Evolutionary conservation across 2,329 filamentous ascomycete species (phyloP).

Genomic region (Aspergillus ochraceus): DNA sequence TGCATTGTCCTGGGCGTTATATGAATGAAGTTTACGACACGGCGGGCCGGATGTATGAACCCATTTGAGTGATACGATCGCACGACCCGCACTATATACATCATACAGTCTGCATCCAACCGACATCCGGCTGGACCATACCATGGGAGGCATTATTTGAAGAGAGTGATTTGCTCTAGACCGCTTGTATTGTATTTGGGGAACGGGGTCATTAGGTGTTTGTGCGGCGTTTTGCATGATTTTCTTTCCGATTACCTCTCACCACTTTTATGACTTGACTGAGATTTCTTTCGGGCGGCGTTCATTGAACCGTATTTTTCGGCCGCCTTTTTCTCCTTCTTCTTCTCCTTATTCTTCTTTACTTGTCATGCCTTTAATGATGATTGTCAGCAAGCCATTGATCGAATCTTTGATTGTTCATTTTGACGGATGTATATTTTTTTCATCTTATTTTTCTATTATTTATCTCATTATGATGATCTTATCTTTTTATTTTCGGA

Average conservation of each 20-base stretch:
- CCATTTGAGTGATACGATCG: slow-evolving; percentile 8
- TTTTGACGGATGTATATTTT: slow-evolving; percentile 18
- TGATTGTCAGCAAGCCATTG: slow-evolving; percentile 19
- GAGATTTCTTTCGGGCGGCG: not conserved
- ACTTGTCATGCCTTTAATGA: slow-evolving; percentile 18
- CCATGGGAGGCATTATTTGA: slow-evolving; percentile 14
- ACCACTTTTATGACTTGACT: not conserved
- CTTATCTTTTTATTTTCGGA: slow-evolving; percentile 19
- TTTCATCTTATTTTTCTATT: slow-evolving; percentile 7
- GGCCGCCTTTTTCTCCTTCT: slow-evolving; percentile 13
- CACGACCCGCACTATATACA: slow-evolving; percentile 2
- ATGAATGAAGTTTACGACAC: slow-evolving; percentile 28
- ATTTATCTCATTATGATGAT: slow-evolving; percentile 7
- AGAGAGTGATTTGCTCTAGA: slow-evolving; percentile 21
- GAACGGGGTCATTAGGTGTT: slow-evolving; percentile 19
- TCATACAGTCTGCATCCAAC: slow-evolving; percentile 13
- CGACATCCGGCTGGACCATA: slow-evolving; percentile 16
- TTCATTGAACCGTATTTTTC: slow-evolving; percentile 17
- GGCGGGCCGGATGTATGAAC: slow-evolving; percentile 35
- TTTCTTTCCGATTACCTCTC: slow-evolving; percentile 7
- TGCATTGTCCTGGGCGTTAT: slow-evolving; percentile 29
- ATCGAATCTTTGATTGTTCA: slow-evolving; percentile 7
- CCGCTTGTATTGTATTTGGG: slow-evolving; percentile 27
- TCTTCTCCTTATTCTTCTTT: slow-evolving; percentile 8
- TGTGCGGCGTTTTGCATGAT: slow-evolving; percentile 1